Base-by-base conservation (phyloP, 78 protist species). In the Dictyostelium intermedium region DNA sequence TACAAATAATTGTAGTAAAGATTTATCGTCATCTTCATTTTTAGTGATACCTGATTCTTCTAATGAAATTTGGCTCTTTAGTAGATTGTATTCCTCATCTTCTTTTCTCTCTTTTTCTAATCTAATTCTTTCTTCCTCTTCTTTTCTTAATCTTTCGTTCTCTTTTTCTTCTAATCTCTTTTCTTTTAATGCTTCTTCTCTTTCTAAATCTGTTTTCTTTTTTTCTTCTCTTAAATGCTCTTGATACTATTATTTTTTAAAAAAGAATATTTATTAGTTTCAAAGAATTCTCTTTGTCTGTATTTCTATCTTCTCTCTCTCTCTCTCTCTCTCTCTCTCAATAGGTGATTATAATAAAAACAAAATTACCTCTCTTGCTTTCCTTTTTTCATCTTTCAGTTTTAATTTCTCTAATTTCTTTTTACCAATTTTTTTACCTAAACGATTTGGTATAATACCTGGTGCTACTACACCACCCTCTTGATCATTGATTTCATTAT, bases 351-450 rank as follows among this genome's bases (percentile, higher is more conserved):
- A 50, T 16, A 50, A 14, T 10, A 16, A 50, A 16, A 50, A 50
- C 3, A 50, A 34, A 34, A 27, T 66, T 34, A 82, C 91, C 37
- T 96, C 97, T 70, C 92, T 79, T 14, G 91, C 56, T 50, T 60
- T 84, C 79, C 61, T 96, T 74, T 86, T 91, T 47, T 91, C 96
- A 61, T 92, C 96, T 61, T 96, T 96, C 50, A 27, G 3, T 32
- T 61, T 91, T 32, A 92, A 50, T 60, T 92, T 96, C n/a, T 86
- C 96, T 23, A 85, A 27, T 74, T 91, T 96, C 45, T 92, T 96
- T 18, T 84, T 92, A 27, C 97, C 94, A 13, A 87, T 47, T 61
- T 89, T 89, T n/a, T 89, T 89, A 27, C 60, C 56, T 69, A 76
- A 8, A 4, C 66, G 5, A 56, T 56, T 56, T 20, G 66, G 25